Percentiles rank a stretch among this genome's conserved stretches.
phyloP scores from a whole-genome alignment of 2,329 filamentous ascomycete species.

The Intubia oerlemansii region DNA sequence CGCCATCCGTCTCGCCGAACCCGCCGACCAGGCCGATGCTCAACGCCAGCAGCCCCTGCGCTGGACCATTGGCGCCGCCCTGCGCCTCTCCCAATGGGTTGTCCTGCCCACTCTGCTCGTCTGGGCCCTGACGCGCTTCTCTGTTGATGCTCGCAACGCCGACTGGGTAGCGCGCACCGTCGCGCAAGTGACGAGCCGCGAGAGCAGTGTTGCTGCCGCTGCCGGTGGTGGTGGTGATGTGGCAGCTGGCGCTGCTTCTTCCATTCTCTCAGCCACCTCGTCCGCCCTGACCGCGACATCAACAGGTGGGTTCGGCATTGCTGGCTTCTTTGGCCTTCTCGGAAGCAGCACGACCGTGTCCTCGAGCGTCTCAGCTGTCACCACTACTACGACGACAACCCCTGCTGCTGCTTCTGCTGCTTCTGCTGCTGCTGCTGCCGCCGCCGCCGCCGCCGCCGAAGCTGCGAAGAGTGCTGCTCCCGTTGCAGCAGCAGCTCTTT shows the following conservation, averaged over 20 bases:
- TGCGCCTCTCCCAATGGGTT: constrained; percentile 67
- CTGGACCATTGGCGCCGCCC: constrained; percentile 43
- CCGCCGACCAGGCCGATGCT: constrained; percentile 43
- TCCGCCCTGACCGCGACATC: background rate
- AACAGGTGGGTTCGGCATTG: constrained; percentile 1
- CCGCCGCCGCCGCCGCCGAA: background rate
- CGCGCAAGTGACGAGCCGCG: constrained; percentile 6
- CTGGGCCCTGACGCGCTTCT: constrained; percentile 90
- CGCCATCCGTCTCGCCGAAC: constrained; percentile 20
- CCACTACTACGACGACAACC: too few relatives aligned
- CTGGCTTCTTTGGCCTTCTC: constrained; percentile 4
- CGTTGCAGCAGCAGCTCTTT: too few relatives aligned
- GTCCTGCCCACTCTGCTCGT: constrained; percentile 73
- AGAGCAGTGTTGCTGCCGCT: background rate
- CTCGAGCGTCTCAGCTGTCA: too few relatives aligned
- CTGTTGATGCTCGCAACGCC: constrained; percentile 50
- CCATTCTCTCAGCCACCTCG: constrained; percentile 1
- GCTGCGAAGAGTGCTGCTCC: background rate
- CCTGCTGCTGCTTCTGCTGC: too few relatives aligned
- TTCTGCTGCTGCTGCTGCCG: too few relatives aligned
- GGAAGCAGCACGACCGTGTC: constrained; percentile 1
- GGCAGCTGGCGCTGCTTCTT: too few relatives aligned
- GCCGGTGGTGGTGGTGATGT: too few relatives aligned
- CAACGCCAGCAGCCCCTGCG: constrained; percentile 38
- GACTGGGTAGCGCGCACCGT: constrained; percentile 10